Percentiles rank a stretch among this genome's conserved stretches.
Evolutionary conservation across 2,329 filamentous ascomycete species (phyloP).

Genomic region (Colletotrichum tropicale): DNA sequence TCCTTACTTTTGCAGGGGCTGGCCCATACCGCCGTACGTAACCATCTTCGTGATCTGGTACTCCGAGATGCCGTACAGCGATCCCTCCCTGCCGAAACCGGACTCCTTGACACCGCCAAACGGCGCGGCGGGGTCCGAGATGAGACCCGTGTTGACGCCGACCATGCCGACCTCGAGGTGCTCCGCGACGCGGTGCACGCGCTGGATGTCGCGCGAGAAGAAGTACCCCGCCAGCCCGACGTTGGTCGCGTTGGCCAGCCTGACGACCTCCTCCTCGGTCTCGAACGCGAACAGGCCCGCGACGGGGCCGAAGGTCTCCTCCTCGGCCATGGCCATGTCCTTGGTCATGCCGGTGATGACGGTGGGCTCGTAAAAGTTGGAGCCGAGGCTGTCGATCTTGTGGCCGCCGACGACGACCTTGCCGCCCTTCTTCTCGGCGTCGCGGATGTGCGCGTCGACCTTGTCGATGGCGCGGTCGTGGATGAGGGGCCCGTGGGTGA

Average conservation of each 20-base stretch:
- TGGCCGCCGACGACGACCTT: constrained; percentile 78
- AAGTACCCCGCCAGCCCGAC: constrained; percentile 96
- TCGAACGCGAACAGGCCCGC: constrained; percentile 89
- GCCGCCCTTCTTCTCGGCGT: constrained; percentile 79
- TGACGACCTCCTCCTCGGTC: constrained; percentile 86
- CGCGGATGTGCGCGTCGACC: constrained; percentile 79
- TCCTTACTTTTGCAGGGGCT: constrained; percentile 17
- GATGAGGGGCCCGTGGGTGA: constrained; percentile 84
- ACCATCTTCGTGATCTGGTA: constrained; percentile 75
- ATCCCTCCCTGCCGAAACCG: constrained; percentile 81
- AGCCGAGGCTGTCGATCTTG: constrained; percentile 64
- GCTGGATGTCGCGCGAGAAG: constrained; percentile 71
- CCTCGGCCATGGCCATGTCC: constrained; percentile 82
- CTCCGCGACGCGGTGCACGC: constrained; percentile 68
- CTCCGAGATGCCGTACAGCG: constrained; percentile 77
- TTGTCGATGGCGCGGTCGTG: constrained; percentile 83
- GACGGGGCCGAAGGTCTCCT: constrained; percentile 96
- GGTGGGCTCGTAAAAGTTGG: constrained; percentile 89
- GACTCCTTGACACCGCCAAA: constrained; percentile 86
- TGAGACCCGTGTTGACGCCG: constrained; percentile 78
- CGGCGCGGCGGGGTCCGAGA: constrained; percentile 61
- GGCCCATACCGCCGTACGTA: constrained; percentile 22
- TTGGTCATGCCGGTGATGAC: constrained; percentile 85
- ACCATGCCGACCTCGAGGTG: constrained; percentile 86
- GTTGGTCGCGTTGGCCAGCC: constrained; percentile 79